Base-by-base conservation (phyloP, 2,329 filamentous ascomycete genomes). In the Chrysoporthe puriensis region DNA sequence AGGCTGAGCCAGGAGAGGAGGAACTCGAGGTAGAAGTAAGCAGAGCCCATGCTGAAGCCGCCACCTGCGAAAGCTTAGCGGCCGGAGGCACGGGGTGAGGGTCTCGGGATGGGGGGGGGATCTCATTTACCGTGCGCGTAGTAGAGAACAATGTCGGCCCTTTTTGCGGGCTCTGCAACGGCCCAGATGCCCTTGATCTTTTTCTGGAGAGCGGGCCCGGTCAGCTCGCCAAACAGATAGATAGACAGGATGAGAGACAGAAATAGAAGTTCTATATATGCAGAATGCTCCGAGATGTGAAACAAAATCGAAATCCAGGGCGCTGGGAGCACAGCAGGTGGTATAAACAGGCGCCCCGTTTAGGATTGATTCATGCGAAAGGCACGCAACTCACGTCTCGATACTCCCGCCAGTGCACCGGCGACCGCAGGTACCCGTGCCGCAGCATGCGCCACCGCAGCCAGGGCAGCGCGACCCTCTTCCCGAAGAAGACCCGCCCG, bases 11-110 rank as follows among this genome's bases (percentile, higher is more conserved):
- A 93, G 9, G 88, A 86, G 64, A 95, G 81, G 2, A 96, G 83
- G 72, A 95, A 96, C 74, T 96, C 93, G 46, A 94, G 85, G 76
- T 96, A 96, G 77, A 96, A 96, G 79, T 91, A 91, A 21, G 86
- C 83, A 14, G 91, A 93, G 3, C 93, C 93, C 89, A 96, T 92
- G 7, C 88, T 87, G 76, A 96, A 96, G 0, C 93, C 93, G 32
- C 93, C 93, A 18, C 91, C 89, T 91, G 68, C 4, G 40, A 44
- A 42, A 60, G 43, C 3, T n/a, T 50, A 54, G 48, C 13, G 43
- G 70, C 3, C 13, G 42, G 8, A 18, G 7, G n/a, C n/a, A 18
- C 14, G 4, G 13, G 26, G 2, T 6, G 9, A 18, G 11, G 44
- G 26, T 16, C 14, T 14, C 26, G 26, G 26, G 26, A 26, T 26